phyloP scores from a whole-genome alignment of 805 yeast species.

The Kregervanrija delftensis region DNA sequence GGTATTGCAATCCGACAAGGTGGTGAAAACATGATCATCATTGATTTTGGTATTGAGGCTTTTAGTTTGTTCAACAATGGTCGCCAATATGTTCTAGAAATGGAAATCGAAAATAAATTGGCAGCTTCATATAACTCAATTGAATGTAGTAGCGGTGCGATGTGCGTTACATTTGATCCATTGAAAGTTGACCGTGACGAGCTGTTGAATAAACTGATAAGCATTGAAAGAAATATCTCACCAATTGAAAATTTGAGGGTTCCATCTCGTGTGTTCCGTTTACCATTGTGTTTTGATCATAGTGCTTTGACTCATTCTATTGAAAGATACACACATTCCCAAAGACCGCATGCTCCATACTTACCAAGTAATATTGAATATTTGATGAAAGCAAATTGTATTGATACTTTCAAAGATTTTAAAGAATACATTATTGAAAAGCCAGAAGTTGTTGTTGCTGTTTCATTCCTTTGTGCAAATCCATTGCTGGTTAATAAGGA shows the following conservation, averaged over 20 bases:
- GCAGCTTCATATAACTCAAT: constrained; percentile 10
- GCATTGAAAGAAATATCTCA: constrained; percentile 18
- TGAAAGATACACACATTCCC: constrained; percentile 22
- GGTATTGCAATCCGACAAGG: constrained; percentile 21
- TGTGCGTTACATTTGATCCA: constrained; percentile 21
- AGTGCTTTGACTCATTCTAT: constrained; percentile 19
- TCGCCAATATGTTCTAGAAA: constrained; percentile 23
- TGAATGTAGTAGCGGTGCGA: constrained; percentile 22
- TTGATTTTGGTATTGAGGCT: constrained; percentile 25
- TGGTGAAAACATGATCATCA: constrained; percentile 27
- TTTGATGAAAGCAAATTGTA: constrained; percentile 23
- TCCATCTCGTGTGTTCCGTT: constrained; percentile 20
- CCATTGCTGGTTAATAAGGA: constrained; percentile 25
- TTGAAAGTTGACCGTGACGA: constrained; percentile 9
- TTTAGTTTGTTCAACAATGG: constrained; percentile 28
- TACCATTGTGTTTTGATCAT: constrained; percentile 24
- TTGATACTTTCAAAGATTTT: constrained; percentile 19
- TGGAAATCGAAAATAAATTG: constrained; percentile 7
- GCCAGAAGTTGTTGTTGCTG: constrained; percentile 24
- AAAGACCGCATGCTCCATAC: constrained; percentile 28
- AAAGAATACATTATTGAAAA: constrained; percentile 17
- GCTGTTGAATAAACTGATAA: constrained; percentile 12
- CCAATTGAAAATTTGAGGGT: constrained; percentile 21
- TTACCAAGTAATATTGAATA: constrained; percentile 23
- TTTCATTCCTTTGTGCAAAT: constrained; percentile 26